These are phyloP conservation scores for Setaria viridis DNA, from an alignment of 202 grass and related monocot species.

Conservation along the genomic window DNA sequence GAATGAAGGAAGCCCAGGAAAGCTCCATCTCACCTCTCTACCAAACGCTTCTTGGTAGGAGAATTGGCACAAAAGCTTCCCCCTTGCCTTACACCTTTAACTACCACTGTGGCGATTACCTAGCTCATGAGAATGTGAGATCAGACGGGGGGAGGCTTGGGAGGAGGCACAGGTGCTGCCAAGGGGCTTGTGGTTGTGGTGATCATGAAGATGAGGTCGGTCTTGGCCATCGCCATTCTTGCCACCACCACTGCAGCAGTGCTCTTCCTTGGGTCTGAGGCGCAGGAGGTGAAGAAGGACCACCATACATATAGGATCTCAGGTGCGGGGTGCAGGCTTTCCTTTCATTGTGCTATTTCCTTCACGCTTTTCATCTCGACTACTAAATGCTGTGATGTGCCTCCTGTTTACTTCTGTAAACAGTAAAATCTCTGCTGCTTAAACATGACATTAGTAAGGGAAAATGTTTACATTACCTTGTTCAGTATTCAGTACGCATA, in stretches of 20 bases:
- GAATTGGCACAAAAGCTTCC: constrained; percentile 26
- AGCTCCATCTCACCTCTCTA: constrained; percentile 39
- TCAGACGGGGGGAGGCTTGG: background rate
- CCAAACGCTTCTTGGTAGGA: constrained; percentile 42
- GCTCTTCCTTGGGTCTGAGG: constrained; percentile 31
- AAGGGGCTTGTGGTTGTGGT: constrained; percentile 20
- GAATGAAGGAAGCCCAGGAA: constrained; percentile 43
- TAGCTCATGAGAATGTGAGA: constrained; percentile 22
- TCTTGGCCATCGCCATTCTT: constrained; percentile 23
- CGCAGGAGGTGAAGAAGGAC: background rate
- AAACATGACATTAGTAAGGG: background rate
- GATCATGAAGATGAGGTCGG: background rate
- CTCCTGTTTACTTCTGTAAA: background rate
- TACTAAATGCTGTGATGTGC: background rate
- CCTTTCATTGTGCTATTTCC: background rate
- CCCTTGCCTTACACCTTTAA: constrained; percentile 3
- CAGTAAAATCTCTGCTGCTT: background rate
- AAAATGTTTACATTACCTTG: background rate
- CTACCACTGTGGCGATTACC: background rate
- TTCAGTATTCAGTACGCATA: background rate
- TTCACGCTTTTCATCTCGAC: background rate
- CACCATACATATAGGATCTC: background rate
- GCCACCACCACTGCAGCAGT: background rate
- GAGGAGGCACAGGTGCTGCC: background rate
- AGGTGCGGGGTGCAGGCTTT: background rate